Evolutionary conservation across 148 eudicot genomes (phyloP), one percentile per base, ranked within the genome.

Genomic region (Hydrangea macrophylla): DNA sequence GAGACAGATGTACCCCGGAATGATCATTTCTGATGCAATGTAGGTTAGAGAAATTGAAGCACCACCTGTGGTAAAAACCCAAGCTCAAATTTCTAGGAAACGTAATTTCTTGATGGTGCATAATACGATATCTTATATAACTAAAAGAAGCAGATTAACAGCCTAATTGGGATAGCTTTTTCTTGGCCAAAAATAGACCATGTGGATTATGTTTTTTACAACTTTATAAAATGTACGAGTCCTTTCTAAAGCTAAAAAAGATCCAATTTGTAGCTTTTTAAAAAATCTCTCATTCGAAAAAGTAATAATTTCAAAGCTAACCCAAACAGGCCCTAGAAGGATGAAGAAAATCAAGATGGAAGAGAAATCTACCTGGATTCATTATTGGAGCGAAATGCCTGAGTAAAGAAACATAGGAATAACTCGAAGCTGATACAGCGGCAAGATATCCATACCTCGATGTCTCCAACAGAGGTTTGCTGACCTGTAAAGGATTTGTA

Each of bases 391-490:
- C 73, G 76, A 94, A 94, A 81, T 90, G 96, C 73, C 78, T 78
- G 70, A 94, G 96, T 71, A 94, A 75, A 72, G 99, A 94, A 12
- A 91, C 78, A 68, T 84, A 94, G 11, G 99, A 94, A 72, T 94
- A 94, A 70, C 99, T 94, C 28, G 99, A 94, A 45, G 99, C 99
- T 58, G 99, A 94, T 54, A 94, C 68, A 30, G 99, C 99, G 13
- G 99, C 92, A 69, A 94, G 87, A 69, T 94, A 94, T 45, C 99
- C 99, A 45, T 90, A 6, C 74, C 99, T 86, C 35, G 99, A 94
- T 67, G 99, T 91, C 83, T 91, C 99, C 39, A 85, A 77, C 8
- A 94, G 85, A 78, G 92, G 96, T 77, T 94, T 94, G 28, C 78
- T 84, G 59, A 94, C 99, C 99, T 94, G 71, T 60, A 69, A 27